phyloP scores from a whole-genome alignment of 768 basidiomycete species.

The Naganishia onofrii region DNA sequence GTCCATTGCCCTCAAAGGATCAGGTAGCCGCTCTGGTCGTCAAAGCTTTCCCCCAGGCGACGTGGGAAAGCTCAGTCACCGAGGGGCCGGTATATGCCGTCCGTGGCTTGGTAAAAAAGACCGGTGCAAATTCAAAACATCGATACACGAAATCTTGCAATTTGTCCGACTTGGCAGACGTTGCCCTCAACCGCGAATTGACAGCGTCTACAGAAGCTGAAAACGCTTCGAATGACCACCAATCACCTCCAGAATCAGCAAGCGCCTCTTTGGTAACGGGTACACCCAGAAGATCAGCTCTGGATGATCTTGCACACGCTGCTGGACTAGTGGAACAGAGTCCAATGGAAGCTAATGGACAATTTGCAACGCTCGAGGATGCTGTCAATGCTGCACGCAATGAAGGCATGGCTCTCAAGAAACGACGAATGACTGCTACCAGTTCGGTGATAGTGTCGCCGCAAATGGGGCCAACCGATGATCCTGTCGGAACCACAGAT shows the following conservation, averaged over 20 bases:
- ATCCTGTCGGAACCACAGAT: conserved; percentile 5
- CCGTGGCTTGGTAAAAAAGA: conserved; percentile 25
- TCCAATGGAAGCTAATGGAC: conserved; percentile 24
- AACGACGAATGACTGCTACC: conserved; percentile 16
- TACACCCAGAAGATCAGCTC: conserved; percentile 29
- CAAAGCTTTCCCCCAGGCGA: conserved; percentile 31
- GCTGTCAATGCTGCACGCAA: conserved; percentile 4
- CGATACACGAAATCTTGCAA: conserved; percentile 34
- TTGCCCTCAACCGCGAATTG: conserved; percentile 27
- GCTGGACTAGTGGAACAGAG: conserved; percentile 29
- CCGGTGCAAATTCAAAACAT: conserved; percentile 19
- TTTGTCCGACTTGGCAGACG: conserved; percentile 30
- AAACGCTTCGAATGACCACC: conserved; percentile 5
- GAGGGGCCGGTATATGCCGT: conserved; percentile 29
- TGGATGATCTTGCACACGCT: conserved; percentile 32
- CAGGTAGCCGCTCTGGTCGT: conserved; percentile 29
- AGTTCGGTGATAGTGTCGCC: conserved; percentile 22
- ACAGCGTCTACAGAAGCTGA: conserved; percentile 19
- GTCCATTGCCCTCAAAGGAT: conserved; percentile 31
- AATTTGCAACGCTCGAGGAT: conserved; percentile 19
- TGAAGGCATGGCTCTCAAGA: conserved; percentile 18
- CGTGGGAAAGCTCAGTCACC: conserved; percentile 26
- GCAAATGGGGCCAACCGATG: conserved; percentile 2
- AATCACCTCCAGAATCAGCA: conserved; percentile 20
- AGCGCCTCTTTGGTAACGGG: conserved; percentile 15